Evolutionary conservation across 2,329 filamentous ascomycete species (phyloP), one percentile per base, ranked within the genome.

Genomic region (Rutstroemia sydowiana): DNA sequence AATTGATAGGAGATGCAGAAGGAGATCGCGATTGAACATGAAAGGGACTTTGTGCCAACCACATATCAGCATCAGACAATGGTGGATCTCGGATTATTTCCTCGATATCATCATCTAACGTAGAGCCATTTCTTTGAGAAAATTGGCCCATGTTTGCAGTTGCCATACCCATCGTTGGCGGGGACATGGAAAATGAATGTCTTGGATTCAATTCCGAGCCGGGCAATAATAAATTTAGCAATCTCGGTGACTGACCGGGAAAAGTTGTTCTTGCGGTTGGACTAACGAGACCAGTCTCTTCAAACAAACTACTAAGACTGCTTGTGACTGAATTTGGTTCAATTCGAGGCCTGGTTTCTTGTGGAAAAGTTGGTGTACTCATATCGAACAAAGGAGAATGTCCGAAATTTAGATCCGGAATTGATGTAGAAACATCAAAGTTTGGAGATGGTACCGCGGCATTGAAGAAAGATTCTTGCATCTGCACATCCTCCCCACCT

Each of bases 51-150:
- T 55, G 47, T 13, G 58, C 54, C 55, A 59, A 58, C 62, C 62
- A 65, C 41, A 60, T 56, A 23, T 63, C 59, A 10, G 53, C 39
- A 42, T 61, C 60, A 16, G 58, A 54, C 52, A 62, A 51, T 40
- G 56, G 50, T 30, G 57, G 55, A n/a, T 62, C 57, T 34, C 76
- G 70, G 18, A 76, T 67, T 40, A 82, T 73, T 50, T 82, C 77
- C 61, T 82, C 78, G 11, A 81, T 68, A 37, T 76, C 75, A 26
- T 78, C 73, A 14, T 75, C 70, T 41, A 69, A 57, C 5, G 61
- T 55, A 40, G 62, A 57, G 21, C 63, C 59, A 28, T 58, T 56
- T 41, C 61, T 51, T 26, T 59, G 55, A 20, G 57, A 32, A 37
- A 62, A 64, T 11, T 59, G 32, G 46, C 61, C 55, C 56, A 61